Base-by-base conservation (phyloP, 768 basidiomycete species). In the Cantharellus anzutake region DNA sequence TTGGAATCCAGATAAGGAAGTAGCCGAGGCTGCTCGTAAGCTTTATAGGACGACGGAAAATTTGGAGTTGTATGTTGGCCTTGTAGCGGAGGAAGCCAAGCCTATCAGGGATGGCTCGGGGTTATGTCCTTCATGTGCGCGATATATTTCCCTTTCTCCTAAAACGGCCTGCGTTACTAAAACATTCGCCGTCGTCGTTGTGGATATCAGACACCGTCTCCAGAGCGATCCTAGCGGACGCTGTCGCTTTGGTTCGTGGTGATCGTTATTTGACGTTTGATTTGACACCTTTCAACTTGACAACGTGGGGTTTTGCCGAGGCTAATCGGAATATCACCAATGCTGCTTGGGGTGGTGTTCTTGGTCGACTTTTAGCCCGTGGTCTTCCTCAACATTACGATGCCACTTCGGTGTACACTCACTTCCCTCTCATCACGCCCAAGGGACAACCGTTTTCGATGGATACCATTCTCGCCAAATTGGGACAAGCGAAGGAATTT, bases 391-490 rank as follows among this genome's bases (percentile, higher is more conserved):
- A 80, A 56, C 71, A 86, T 66, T 90, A 76, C 70, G 75, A 76
- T 0, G 75, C 78, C 60, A 80, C 83, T 67, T 85, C 83, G 61
- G 71, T 79, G 53, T 90, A 86, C 67, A 80, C 88, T 2, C 88
- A 85, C 79, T 90, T 89, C 81, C 84, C 88, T n/a, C 74, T 90
- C 51, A 82, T 89, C 80, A 84, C 82, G 0, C 88, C 87, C 2
- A 72, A 75, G 0, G 68, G 52, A 7, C 52, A 55, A 7, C 7
- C 7, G 35, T 55, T 7, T 7, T 11, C 80, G 2, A 88, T 89
- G 86, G 71, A 78, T 61, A 70, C 65, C 1, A 68, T 81, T 66
- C 71, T 89, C 59, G 73, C 67, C 57, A 77, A 84, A 40, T 65
- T 88, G 41, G 76, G 76, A 44, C 70, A 78, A 34, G 60, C 71